Evolutionary conservation across 139 green algal genomes (phyloP).

Genomic region (Chlamydomonas schloesseri): DNA sequence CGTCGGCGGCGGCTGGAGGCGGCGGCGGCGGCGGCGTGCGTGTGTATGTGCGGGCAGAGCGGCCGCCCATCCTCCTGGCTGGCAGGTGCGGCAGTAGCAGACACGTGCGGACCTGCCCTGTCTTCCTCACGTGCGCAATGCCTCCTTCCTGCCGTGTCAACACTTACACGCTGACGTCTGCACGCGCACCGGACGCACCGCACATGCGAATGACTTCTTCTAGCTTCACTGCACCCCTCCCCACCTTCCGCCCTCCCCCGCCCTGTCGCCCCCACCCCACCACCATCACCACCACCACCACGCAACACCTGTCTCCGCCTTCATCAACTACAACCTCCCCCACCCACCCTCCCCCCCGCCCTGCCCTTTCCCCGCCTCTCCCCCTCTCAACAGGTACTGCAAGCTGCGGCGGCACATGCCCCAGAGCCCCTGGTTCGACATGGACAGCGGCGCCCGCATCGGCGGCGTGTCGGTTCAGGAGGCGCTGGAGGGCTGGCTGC

Average conservation of each 20-base stretch:
- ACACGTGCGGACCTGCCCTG: too few relatives aligned
- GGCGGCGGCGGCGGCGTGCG: not conserved
- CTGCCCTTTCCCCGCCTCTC: not conserved
- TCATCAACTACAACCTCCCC: too few relatives aligned
- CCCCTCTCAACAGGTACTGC: constrained; percentile 50
- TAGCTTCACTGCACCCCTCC: too few relatives aligned
- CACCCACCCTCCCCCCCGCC: not conserved
- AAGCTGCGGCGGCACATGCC: constrained; percentile 62
- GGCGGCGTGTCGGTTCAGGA: constrained; percentile 62
- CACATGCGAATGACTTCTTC: too few relatives aligned
- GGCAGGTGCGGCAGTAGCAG: not conserved
- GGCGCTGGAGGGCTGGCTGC: constrained; percentile 56
- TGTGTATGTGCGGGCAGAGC: constrained; percentile 6
- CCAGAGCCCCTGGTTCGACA: constrained; percentile 55
- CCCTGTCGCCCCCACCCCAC: too few relatives aligned
- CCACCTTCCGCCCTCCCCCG: too few relatives aligned
- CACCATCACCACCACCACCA: not conserved
- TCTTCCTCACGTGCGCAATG: too few relatives aligned
- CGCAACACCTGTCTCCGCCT: too few relatives aligned
- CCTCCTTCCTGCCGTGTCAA: too few relatives aligned
- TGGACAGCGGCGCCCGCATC: constrained; percentile 50
- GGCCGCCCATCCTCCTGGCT: constrained; percentile 1
- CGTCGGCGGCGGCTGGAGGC: not conserved
- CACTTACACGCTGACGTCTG: too few relatives aligned
- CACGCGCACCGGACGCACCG: too few relatives aligned